These are phyloP conservation scores for Pythium monospermum DNA, from an alignment of 352 stramenopile genomes.

Conservation along the genomic window DNA sequence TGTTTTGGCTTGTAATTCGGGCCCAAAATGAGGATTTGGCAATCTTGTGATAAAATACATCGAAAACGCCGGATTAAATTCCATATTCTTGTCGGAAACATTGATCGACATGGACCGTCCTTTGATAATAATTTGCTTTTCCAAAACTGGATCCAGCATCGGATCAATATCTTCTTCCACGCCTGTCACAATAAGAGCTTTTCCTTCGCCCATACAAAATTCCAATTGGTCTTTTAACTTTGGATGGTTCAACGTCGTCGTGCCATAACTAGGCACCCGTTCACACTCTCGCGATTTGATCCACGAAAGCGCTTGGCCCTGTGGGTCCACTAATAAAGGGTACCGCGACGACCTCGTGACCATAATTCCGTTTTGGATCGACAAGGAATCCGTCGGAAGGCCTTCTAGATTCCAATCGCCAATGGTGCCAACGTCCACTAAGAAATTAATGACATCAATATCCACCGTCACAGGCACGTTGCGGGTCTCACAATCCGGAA, in stretches of 20 bases:
- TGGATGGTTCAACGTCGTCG: constrained; percentile 93
- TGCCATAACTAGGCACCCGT: constrained; percentile 94
- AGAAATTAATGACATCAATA: constrained; percentile 95
- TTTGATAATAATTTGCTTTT: constrained; percentile 96
- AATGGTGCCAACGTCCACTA: constrained; percentile 97
- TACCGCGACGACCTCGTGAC: constrained; percentile 95
- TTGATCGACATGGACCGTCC: constrained; percentile 97
- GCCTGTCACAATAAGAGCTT: constrained; percentile 91
- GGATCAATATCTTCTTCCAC: constrained; percentile 99
- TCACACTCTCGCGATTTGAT: constrained; percentile 95
- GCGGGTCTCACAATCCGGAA: constrained; percentile 88
- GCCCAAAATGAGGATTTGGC: constrained; percentile 97
- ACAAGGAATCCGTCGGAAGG: constrained; percentile 95
- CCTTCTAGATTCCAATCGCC: constrained; percentile 98
- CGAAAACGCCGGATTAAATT: constrained; percentile 96
- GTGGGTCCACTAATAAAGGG: constrained; percentile 96
- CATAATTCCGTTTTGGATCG: constrained; percentile 98
- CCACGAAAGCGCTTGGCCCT: constrained; percentile 97
- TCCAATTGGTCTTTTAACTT: constrained; percentile 98
- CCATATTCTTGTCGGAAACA: constrained; percentile 98
- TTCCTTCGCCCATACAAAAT: constrained; percentile 96
- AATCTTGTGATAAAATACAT: constrained; percentile 98
- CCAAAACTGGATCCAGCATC: constrained; percentile 97
- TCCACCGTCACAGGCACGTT: constrained; percentile 93
- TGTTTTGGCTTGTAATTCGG: constrained; percentile 97